Evolutionary conservation across 352 stramenopile genomes (phyloP), one percentile per base, ranked within the genome.

Genomic region (Aphanomyces astaci): DNA sequence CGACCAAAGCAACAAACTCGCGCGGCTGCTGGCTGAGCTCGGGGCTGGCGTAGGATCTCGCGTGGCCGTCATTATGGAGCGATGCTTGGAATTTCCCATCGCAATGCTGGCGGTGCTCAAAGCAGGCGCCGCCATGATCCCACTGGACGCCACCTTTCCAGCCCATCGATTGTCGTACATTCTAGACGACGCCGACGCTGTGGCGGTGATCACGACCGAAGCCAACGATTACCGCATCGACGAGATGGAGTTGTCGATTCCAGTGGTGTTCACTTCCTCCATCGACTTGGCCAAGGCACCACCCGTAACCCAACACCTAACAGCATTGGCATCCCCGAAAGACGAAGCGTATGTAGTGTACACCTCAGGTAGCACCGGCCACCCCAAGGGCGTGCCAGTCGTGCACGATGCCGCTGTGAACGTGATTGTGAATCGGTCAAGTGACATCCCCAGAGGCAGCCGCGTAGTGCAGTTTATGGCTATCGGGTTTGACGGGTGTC

Each of bases 51-150:
- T 43, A 7, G 36, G 36, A 7, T 43, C 36, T 7, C 36, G 36
- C 36, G 36, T 43, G 36, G 36, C 36, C 15, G 36, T 43, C 7
- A 43, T 97, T 66, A 96, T 97, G 88, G 90, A 96, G 67, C 88
- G 95, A 36, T 94, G 85, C 66, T 79, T 86, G 60, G 84, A 96
- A 77, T 98, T 97, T 71, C 88, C 95, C 45, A 79, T 98, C 27
- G 84, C 79, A 5, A 97, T 96, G 73, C 77, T 98, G 36, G 91
- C 89, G 5, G 87, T 89, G 13, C 77, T 97, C 32, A 97, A 96
- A 74, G 90, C 88, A n/a, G 89, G 91, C n/a, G 90, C 86, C 27
- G 88, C 85, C 7, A 97, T 97, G 81, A 96, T 97, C 81, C 89
- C 89, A 19, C 64, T 85, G n/a, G 79, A 85, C 51, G 68, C 73